Conservation (phyloP, 148 eudicot genomes). For the Polygonum aviculare region DNA sequence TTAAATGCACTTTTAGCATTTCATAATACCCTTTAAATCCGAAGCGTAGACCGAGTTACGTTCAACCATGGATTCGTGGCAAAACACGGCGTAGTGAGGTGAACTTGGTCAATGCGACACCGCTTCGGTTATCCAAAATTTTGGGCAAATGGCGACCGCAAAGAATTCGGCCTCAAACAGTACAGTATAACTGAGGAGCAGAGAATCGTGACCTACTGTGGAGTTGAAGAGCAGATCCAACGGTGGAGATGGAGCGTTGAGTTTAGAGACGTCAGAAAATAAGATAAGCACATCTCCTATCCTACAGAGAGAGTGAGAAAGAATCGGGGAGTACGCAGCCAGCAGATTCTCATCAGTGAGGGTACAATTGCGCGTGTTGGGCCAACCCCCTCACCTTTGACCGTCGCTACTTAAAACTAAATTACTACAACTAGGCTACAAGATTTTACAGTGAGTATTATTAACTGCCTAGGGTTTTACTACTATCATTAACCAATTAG, state of each 20-base stretch:
- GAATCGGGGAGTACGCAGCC: not conserved
- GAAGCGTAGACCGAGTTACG: too few relatives aligned
- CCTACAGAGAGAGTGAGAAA: not conserved
- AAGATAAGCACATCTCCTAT: not conserved
- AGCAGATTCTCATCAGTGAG: too few relatives aligned
- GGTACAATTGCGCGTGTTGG: not conserved
- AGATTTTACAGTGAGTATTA: too few relatives aligned
- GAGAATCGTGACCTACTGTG: not conserved
- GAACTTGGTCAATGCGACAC: too few relatives aligned
- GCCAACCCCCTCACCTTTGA: not conserved
- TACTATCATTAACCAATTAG: too few relatives aligned
- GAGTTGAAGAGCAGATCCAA: not conserved
- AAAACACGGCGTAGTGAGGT: too few relatives aligned
- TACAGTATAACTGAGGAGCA: not conserved
- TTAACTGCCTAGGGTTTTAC: too few relatives aligned
- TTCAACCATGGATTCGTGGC: too few relatives aligned
- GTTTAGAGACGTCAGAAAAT: not conserved
- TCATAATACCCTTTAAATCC: too few relatives aligned
- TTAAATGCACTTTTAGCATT: too few relatives aligned
- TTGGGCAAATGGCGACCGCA: not conserved
- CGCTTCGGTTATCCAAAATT: too few relatives aligned
- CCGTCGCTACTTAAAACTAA: not conserved
- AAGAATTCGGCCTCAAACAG: not conserved
- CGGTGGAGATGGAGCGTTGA: not conserved
- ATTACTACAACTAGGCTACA: too few relatives aligned